These are phyloP conservation scores for Podaxis pistillaris DNA, from an alignment of 768 basidiomycete species.

Conservation along the genomic window DNA sequence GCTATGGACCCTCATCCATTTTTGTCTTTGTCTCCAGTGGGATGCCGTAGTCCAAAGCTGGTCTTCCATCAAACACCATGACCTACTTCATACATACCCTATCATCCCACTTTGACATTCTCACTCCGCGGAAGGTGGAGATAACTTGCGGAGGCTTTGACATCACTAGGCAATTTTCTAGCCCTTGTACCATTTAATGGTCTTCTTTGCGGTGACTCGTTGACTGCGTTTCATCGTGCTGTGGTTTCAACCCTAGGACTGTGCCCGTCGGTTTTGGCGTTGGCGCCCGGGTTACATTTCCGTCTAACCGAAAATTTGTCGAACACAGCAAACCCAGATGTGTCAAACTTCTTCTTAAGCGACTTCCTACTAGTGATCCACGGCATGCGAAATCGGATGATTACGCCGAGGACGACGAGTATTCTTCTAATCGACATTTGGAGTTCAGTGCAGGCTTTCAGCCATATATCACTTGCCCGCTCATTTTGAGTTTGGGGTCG, in stretches of 20 bases:
- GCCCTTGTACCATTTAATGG: background rate
- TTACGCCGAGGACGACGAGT: background rate
- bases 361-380: background rate
- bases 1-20: background rate
- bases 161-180: constrained; percentile 3
- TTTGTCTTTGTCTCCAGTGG: background rate
- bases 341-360: background rate
- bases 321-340: background rate
- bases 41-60: background rate
- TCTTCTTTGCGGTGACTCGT: background rate
- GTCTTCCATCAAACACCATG: constrained; percentile 1
- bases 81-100: background rate
- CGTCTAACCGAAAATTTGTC: background rate
- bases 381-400: background rate
- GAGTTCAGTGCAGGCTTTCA: background rate
- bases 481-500: background rate
- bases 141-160: background rate
- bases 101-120: constrained; percentile 11
- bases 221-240: constrained; percentile 5
- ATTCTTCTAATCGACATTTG: background rate
- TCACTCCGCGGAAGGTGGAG: constrained; percentile 14
- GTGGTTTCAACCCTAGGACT: background rate
- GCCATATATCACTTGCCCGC: background rate
- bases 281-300: background rate
- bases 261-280: background rate